Evolutionary conservation across 2,329 filamentous ascomycete genomes (phyloP).

Genomic region (Trichophyton benhamiae): DNA sequence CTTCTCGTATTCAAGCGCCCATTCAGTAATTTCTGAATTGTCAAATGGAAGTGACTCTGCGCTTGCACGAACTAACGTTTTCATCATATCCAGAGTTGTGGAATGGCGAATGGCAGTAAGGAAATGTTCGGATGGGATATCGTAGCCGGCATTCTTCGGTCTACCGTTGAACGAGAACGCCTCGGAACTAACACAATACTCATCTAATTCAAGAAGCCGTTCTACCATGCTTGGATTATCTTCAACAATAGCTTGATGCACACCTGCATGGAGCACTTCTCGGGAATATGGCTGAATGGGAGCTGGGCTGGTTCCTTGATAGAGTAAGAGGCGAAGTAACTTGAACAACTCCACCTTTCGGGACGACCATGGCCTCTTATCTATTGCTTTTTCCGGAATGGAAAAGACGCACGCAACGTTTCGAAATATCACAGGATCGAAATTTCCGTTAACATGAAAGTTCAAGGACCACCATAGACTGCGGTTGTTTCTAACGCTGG

Average conservation of each 20-base stretch:
- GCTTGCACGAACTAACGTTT: slow-evolving; percentile 26
- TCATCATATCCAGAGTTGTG: slow-evolving; percentile 20
- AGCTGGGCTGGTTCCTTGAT: not conserved
- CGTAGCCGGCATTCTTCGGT: slow-evolving; percentile 14
- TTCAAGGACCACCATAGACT: not conserved
- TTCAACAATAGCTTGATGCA: slow-evolving; percentile 28
- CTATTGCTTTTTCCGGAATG: slow-evolving; percentile 23
- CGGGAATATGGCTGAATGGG: not conserved
- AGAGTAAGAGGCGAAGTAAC: slow-evolving; percentile 21
- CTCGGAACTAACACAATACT: slow-evolving; percentile 18
- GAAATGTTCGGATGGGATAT: slow-evolving; percentile 25
- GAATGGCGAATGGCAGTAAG: slow-evolving; percentile 20
- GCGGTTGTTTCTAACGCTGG: not conserved
- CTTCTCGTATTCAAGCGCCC: slow-evolving; percentile 15
- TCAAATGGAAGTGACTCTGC: slow-evolving; percentile 29
- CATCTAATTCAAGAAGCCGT: slow-evolving; percentile 29
- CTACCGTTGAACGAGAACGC: not conserved
- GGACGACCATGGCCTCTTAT: slow-evolving; percentile 19
- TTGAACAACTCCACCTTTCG: slow-evolving; percentile 25
- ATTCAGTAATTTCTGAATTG: slow-evolving; percentile 26
- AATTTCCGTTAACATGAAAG: not conserved
- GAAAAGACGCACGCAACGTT: not conserved
- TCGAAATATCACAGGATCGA: not conserved
- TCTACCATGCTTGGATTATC: slow-evolving; percentile 23
- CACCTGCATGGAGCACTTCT: slow-evolving; percentile 27